Base-by-base conservation (phyloP, 192 early-diverging fungal species). In the Backusella sp. region DNA sequence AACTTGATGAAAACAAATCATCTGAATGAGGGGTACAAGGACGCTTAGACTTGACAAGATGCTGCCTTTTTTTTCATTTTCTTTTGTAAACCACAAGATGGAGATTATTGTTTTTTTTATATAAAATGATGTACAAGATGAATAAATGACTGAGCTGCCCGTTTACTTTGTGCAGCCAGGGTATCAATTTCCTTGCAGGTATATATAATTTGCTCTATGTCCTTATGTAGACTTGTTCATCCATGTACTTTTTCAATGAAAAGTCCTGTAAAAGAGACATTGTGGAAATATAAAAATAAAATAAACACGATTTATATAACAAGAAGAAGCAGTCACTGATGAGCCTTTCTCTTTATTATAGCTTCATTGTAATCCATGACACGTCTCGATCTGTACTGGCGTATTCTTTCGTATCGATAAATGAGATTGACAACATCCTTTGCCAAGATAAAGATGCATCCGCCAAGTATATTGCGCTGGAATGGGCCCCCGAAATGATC, bases 371-470 rank as follows among this genome's bases (percentile, higher is more conserved):
- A 73, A 62, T 73, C 62, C 35, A 39, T 15, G 0, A 74, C 42
- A 67, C 30, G 73, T 23, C 73, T 37, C 9, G 73, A 74, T 35
- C 65, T 39, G 19, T 23, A 41, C 23, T 74, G 73, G 0, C 65
- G 62, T 7, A 74, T 67, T 34, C 73, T 23, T 32, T 86, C 79
- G 52, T 90, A 91, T 70, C 83, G 85, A 75, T 90, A 89, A 41
- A 88, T 70, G 59, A 89, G 72, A 42, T 83, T 85, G 9, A 87
- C 79, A 65, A 91, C 72, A 76, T 91, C 92, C 78, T 77, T 81
- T 26, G 53, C 69, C 9, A 81, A 59, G 1, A 81, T 66, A 53
- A 81, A 81, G 1, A 81, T 12, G 37, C 80, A 81, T 6, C 76
- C 80, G 56, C 80, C 76, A 8, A 77, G 34, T 15, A 81, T 44